Evolutionary conservation across 108 stramenopile genomes (phyloP).

Genomic region (Fistulifera solaris): DNA sequence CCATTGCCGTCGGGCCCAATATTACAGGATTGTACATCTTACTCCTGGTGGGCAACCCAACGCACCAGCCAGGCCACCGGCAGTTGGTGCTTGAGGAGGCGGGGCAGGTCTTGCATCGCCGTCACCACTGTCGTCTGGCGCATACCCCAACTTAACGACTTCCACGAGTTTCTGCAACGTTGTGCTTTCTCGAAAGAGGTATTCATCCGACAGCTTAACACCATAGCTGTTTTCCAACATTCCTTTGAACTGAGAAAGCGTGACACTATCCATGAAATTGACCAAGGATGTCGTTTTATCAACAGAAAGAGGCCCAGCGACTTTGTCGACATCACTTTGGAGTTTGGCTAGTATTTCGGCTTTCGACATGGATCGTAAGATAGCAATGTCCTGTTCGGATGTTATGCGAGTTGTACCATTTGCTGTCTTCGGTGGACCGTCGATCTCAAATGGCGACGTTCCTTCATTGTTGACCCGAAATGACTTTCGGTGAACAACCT

Average conservation of each 20-base stretch:
- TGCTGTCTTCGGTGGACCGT: background rate
- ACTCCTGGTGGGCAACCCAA: conserved; percentile 78
- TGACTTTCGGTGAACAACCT: conserved; percentile 52
- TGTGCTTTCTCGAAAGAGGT: conserved; percentile 72
- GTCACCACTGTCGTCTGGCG: conserved; percentile 41
- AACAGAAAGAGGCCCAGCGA: conserved; percentile 41
- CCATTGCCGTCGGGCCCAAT: no score
- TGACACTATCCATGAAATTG: conserved; percentile 73
- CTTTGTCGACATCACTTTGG: conserved; percentile 37
- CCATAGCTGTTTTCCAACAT: conserved; percentile 56
- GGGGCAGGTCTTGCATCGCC: conserved; percentile 9
- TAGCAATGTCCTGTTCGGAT: conserved; percentile 6
- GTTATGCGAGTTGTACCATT: background rate
- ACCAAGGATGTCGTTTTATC: conserved; percentile 46
- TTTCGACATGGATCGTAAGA: conserved; percentile 40
- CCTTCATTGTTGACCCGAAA: conserved; percentile 19
- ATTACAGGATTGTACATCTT: conserved; percentile 36
- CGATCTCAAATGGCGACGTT: conserved; percentile 4
- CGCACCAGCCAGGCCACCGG: conserved; percentile 56
- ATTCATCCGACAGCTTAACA: conserved; percentile 74
- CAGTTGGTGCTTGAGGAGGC: conserved; percentile 17
- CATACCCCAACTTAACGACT: conserved; percentile 69
- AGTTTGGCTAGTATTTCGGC: conserved; percentile 52
- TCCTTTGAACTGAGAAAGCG: conserved; percentile 80
- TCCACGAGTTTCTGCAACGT: conserved; percentile 69